Base-by-base conservation (phyloP, 768 basidiomycete genomes). In the Lenzites betulinus region DNA sequence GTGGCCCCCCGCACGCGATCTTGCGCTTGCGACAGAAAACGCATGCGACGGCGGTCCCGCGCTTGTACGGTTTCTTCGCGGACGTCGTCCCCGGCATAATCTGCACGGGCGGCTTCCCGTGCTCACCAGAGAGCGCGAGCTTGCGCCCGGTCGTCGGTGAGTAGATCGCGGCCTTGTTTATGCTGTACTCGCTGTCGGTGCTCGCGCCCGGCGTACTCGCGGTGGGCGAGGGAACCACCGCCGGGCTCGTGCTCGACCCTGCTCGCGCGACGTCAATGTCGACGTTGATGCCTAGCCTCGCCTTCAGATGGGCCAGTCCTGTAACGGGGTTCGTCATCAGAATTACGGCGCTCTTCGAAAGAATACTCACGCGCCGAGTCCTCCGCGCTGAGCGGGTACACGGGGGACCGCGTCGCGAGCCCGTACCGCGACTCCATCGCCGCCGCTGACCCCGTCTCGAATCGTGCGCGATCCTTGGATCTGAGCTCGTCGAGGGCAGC, bases 1-100 rank as follows among this genome's bases (percentile, higher is more conserved):
- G 51, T 36, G 64, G 67, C n/a, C 63, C 66, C n/a, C 67, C 67
- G 53, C 69, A 70, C n/a, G 66, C 68, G 49, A 70, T 67, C 63
- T 70, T 70, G 42, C 69, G 64, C 43, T 62, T 60, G 39, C 69
- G 57, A 51, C 69, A 70, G 59, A 67, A 70, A 33, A 46, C 52
- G 49, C 69, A 70, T 7, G 69, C 69, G 22, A 59, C 53, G n/a
- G 36, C 4, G n/a, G 64, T 65, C 12, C 41, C 54, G 33, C 64
- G 60, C 48, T 55, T 65, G 64, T 56, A 56, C 22, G 56, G 33
- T 50, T 49, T 30, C 41, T 61, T 61, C n/a, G 64, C 56, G 3
- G 16, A n/a, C 6, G 46, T 42, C 28, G 25, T 43, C 7, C 56
- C 56, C 13, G 49, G 33, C 25, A 36, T 22, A 11, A 56, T 35